Conservation (phyloP, 306 rosid species). For the Cucurbita moschata region DNA sequence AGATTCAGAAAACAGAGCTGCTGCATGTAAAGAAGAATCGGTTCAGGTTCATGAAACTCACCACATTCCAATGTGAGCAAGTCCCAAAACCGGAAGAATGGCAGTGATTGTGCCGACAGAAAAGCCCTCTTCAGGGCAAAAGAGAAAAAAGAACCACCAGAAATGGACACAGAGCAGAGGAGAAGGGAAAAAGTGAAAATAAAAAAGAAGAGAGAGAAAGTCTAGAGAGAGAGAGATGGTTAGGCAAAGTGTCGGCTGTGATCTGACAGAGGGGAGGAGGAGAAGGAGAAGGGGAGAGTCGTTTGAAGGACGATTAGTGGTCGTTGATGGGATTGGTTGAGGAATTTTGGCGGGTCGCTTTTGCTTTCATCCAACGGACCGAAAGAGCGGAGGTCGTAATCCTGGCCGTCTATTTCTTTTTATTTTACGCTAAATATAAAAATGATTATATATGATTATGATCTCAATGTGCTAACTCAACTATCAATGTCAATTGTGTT, state of each 20-base stretch:
- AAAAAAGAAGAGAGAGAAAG: neutral
- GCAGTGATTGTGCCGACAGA: neutral
- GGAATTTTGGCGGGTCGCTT: conserved; percentile 17
- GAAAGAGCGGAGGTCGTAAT: conserved; percentile 17
- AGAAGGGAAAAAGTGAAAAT: conserved; percentile 18
- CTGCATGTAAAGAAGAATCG: neutral
- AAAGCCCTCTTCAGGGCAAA: neutral
- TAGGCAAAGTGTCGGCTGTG: conserved; percentile 17
- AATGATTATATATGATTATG: neutral
- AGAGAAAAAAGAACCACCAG: neutral
- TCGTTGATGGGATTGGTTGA: conserved; percentile 3
- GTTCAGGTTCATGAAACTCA: neutral
- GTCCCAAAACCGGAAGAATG: neutral
- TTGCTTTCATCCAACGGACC: conserved; percentile 23
- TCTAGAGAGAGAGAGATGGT: neutral
- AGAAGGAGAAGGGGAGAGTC: neutral
- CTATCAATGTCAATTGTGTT: neutral
- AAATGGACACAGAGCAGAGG: neutral
- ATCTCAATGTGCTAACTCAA: neutral
- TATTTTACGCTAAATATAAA: neutral
- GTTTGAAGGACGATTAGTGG: conserved; percentile 1
- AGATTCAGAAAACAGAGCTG: neutral
- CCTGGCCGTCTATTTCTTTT: neutral
- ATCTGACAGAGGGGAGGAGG: neutral
- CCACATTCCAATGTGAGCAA: neutral